A percentile compares a stretch with the other conserved stretches of the same genome.
phyloP scores from a whole-genome alignment of 257 asterid species.

The Solanum stenotomum region DNA sequence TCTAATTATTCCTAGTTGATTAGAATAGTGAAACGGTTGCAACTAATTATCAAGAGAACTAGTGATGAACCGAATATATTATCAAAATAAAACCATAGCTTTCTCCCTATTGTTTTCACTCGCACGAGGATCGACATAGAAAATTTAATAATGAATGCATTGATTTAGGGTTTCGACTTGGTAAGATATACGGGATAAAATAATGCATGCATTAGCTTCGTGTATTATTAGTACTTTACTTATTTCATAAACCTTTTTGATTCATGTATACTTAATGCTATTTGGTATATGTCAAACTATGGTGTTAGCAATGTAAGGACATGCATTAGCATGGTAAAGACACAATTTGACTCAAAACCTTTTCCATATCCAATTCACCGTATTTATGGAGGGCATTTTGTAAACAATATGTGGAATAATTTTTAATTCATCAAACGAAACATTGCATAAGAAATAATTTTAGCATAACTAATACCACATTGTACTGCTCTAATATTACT shows the following conservation, averaged over 20 bases:
- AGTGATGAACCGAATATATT: background rate
- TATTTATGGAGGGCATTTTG: background rate
- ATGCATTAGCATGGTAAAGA: background rate
- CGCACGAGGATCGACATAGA: background rate
- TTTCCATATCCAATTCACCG: background rate
- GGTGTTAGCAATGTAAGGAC: background rate
- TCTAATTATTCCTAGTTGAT: background rate
- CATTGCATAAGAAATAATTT: background rate
- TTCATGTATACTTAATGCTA: background rate
- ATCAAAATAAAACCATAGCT: background rate
- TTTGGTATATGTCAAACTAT: background rate
- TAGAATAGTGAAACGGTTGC: background rate
- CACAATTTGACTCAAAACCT: background rate
- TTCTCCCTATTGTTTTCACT: background rate
- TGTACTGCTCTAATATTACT: background rate
- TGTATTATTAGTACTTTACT: background rate
- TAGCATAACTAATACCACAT: background rate
- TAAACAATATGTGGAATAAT: background rate
- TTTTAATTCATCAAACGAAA: too few species aligned
- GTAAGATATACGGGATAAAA: background rate
- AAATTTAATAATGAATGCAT: background rate
- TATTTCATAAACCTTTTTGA: background rate
- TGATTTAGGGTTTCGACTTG: background rate
- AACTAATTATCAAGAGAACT: background rate
- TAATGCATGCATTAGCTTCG: background rate